Evolutionary conservation across 2,329 filamentous ascomycete genomes (phyloP).

Genomic region (Bertia moriformis): DNA sequence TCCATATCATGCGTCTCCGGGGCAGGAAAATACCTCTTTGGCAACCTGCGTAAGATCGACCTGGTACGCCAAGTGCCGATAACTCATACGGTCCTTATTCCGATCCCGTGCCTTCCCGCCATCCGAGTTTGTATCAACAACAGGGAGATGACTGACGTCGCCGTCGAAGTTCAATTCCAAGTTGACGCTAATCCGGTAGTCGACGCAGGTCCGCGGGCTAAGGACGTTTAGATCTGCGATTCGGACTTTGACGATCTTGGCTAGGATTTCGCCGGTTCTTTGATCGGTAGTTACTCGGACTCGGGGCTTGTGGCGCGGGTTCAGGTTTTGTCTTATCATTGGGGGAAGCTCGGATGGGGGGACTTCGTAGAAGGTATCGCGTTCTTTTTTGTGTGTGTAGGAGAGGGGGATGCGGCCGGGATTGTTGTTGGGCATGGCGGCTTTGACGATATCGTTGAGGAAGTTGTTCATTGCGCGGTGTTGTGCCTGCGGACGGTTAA

Average conservation of each 20-base stretch:
- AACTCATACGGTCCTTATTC: constrained; percentile 81
- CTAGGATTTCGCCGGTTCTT: constrained; percentile 53
- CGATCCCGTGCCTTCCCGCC: constrained; percentile 39
- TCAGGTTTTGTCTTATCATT: constrained; percentile 24
- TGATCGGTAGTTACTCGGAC: constrained; percentile 61
- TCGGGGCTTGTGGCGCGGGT: constrained; percentile 20
- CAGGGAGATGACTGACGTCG: background rate
- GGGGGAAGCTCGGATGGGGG: constrained; percentile 28
- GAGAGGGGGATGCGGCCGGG: constrained; percentile 41
- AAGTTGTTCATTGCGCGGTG: constrained; percentile 75
- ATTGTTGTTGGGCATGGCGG: constrained; percentile 38
- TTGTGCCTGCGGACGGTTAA: constrained; percentile 61
- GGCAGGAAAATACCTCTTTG: background rate
- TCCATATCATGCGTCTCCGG: too few relatives aligned
- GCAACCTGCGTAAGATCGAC: constrained; percentile 81
- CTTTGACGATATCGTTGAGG: constrained; percentile 55
- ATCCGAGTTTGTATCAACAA: constrained; percentile 15
- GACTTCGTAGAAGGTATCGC: constrained; percentile 72
- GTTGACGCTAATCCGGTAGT: constrained; percentile 88
- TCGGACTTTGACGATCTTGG: constrained; percentile 83
- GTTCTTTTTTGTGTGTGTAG: constrained; percentile 71
- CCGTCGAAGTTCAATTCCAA: constrained; percentile 82
- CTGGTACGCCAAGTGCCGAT: constrained; percentile 74
- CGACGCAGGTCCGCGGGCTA: constrained; percentile 63
- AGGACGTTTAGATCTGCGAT: constrained; percentile 77